A percentile compares a stretch with the other conserved stretches of the same genome.
Evolutionary conservation across 768 basidiomycete species (phyloP).

Genomic region (Suillus weaverae): DNA sequence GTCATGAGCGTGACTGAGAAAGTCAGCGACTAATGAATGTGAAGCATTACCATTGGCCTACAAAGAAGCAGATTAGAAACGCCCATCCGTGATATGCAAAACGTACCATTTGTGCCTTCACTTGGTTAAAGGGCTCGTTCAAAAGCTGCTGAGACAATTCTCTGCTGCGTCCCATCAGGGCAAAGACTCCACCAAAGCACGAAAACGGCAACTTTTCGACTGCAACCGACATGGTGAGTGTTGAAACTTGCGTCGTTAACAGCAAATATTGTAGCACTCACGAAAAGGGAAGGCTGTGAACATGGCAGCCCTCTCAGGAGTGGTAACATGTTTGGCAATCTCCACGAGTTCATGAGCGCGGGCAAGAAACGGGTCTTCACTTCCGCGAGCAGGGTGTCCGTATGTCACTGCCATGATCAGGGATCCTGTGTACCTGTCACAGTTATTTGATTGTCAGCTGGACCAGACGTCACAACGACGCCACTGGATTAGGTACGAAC

Average conservation of each 20-base stretch:
- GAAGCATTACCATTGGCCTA: too few relatives aligned
- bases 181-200: background rate
- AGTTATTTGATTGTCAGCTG: background rate
- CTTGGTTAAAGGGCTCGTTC: background rate
- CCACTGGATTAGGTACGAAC: background rate
- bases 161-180: background rate
- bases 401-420: conserved; percentile 2
- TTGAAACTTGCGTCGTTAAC: background rate
- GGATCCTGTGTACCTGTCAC: background rate
- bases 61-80: too few relatives aligned
- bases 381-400: background rate
- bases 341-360: background rate
- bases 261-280: background rate
- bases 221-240: background rate
- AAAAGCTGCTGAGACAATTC: background rate
- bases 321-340: background rate
- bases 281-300: conserved; percentile 8
- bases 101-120: conserved; percentile 1
- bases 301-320: background rate
- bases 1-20: too few relatives aligned
- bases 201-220: background rate
- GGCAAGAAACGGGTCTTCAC: background rate
- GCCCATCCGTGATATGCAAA: too few relatives aligned
- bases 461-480: background rate
- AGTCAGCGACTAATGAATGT: too few relatives aligned